These are phyloP conservation scores for Podospora sp. DNA, from an alignment of 495 filamentous ascomycete species.

Conservation along the genomic window DNA sequence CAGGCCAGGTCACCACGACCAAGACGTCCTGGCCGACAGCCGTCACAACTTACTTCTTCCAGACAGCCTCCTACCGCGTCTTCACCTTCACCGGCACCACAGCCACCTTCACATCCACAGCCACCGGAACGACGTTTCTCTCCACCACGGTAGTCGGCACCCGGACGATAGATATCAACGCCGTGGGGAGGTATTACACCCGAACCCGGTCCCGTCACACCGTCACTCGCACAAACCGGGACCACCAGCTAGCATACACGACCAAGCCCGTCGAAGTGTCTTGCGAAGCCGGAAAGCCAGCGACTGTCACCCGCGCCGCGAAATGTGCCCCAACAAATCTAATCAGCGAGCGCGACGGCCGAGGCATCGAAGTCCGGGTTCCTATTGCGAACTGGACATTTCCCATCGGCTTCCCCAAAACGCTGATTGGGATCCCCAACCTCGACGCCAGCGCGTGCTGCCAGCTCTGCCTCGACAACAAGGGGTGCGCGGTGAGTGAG, in stretches of 20 bases:
- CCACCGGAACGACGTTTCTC: conserved; percentile 13
- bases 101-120: conserved; percentile 18
- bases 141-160: conserved; percentile 14
- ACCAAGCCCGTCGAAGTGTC: conserved; percentile 1
- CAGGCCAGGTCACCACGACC: conserved; percentile 16
- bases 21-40: conserved; percentile 19
- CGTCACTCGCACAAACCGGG: conserved; percentile 15
- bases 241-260: conserved; percentile 21
- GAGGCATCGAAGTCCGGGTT: conserved; percentile 16
- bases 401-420: conserved; percentile 17
- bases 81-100: conserved; percentile 15
- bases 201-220: conserved; percentile 13
- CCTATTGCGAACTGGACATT: conserved; percentile 14
- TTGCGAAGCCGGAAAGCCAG: background rate
- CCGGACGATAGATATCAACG: conserved; percentile 2
- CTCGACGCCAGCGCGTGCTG: conserved; percentile 23
- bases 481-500: conserved; percentile 21
- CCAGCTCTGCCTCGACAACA: conserved; percentile 23
- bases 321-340: conserved; percentile 22
- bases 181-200: conserved; percentile 8
- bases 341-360: conserved; percentile 17
- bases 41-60: conserved; percentile 13
- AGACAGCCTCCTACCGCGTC: conserved; percentile 27
- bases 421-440: conserved; percentile 19
- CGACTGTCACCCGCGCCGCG: conserved; percentile 19